Evolutionary conservation across 2,329 filamentous ascomycete species (phyloP).

Genomic region (Clonostachys rosea): DNA sequence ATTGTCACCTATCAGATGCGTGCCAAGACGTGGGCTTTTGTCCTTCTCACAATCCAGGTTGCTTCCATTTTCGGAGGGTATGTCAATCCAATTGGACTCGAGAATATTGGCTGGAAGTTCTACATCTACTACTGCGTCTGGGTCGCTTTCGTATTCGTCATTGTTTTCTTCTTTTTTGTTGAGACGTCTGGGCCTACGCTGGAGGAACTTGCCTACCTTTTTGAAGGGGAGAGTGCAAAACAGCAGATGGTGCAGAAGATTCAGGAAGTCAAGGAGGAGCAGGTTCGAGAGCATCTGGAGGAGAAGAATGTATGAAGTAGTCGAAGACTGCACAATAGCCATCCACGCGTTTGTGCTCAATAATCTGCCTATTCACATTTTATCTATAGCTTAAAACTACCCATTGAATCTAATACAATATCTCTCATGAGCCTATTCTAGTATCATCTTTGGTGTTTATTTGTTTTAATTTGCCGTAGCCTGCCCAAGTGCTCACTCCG

Average conservation of each 20-base stretch:
- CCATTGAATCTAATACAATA: no score
- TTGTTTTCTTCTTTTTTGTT: conserved; percentile 33
- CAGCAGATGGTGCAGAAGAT: conserved; percentile 7
- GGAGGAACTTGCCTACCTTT: conserved; percentile 22
- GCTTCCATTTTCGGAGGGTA: conserved; percentile 29
- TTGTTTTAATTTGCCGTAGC: no score
- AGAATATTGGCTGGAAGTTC: conserved; percentile 31
- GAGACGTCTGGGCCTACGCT: conserved; percentile 28
- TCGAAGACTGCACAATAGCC: no score
- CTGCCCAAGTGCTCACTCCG: no score
- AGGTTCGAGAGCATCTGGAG: conserved; percentile 1
- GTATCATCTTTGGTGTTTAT: no score
- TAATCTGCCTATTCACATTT: no score
- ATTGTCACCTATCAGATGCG: conserved; percentile 34
- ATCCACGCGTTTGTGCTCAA: no score
- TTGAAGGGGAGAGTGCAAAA: conserved; percentile 8
- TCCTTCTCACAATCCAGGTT: conserved; percentile 30
- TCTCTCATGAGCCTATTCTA: no score
- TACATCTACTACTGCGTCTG: conserved; percentile 35
- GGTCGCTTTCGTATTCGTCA: conserved; percentile 26
- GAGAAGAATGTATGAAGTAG: conserved; percentile 1
- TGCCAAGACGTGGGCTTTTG: conserved; percentile 33
- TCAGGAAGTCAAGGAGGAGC: conserved; percentile 4
- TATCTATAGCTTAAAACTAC: no score
- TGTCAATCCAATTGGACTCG: conserved; percentile 30